Conservation (phyloP, 306 rosid species). For the Betula pendula region DNA sequence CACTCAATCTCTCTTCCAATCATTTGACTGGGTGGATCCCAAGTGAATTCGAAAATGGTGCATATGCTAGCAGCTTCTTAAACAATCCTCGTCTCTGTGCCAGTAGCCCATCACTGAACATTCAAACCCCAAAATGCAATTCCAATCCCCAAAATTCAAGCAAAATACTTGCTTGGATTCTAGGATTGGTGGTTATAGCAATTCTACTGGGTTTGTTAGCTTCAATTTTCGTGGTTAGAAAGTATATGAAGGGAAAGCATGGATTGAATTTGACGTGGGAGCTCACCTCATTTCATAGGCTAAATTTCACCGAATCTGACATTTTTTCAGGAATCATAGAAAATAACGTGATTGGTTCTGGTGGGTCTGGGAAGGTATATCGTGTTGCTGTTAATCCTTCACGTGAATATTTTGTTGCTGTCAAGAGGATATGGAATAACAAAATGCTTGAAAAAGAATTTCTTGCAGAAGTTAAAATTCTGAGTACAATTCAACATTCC, state of each 20-base stretch:
- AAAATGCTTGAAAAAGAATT: constrained; percentile 70
- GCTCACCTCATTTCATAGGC: constrained; percentile 63
- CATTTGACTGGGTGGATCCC: constrained; percentile 60
- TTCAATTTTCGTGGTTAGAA: constrained; percentile 18
- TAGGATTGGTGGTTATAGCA: constrained; percentile 34
- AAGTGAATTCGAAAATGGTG: constrained; percentile 38
- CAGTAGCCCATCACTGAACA: constrained; percentile 26
- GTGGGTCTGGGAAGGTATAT: constrained; percentile 74
- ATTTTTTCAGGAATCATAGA: constrained; percentile 46
- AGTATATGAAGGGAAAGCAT: constrained; percentile 33
- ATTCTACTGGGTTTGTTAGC: constrained; percentile 27
- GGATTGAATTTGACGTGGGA: constrained; percentile 52
- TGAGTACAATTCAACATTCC: constrained; percentile 65
- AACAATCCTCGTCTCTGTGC: constrained; percentile 73
- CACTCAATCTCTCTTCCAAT: constrained; percentile 56
- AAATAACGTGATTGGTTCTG: constrained; percentile 55
- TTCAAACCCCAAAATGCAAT: constrained; percentile 50
- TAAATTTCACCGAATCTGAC: constrained; percentile 56
- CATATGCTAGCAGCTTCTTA: constrained; percentile 52
- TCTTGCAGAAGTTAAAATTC: constrained; percentile 59
- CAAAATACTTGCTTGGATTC: constrained; percentile 51
- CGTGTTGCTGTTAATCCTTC: constrained; percentile 37
- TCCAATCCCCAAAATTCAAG: constrained; percentile 24
- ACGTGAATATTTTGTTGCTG: constrained; percentile 53
- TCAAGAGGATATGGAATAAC: constrained; percentile 58